Percentiles rank a stretch among this genome's conserved stretches.
Evolutionary conservation across 192 early-diverging fungal genomes (phyloP).

Genomic region (Podila minutissima): DNA sequence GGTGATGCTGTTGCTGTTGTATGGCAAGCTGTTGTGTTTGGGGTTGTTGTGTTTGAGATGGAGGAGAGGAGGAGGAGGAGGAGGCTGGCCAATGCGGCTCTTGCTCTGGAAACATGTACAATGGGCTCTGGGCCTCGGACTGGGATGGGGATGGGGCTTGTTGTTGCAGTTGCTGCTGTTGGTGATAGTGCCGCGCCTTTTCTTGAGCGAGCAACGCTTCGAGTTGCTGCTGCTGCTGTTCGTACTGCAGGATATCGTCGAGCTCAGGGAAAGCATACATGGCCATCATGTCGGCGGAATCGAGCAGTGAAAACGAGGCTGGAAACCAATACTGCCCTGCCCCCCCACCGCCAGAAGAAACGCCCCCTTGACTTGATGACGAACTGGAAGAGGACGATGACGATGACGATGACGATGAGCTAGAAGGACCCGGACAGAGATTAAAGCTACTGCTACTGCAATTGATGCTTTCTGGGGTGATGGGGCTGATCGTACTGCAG

Average conservation of each 20-base stretch:
- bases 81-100: no score
- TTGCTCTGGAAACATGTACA: no score
- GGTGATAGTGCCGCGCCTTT: neutral
- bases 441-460: neutral
- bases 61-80: neutral
- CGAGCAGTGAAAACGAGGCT: neutral
- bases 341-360: no score
- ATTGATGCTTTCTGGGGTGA: neutral
- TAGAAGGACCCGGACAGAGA: neutral
- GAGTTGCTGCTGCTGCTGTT: neutral
- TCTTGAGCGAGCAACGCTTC: neutral
- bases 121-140: no score
- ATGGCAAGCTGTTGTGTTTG: neutral
- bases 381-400: neutral
- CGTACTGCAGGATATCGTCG: neutral
- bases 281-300: constrained; percentile 3
- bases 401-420: neutral
- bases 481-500: neutral
- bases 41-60: neutral
- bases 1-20: neutral
- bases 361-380: neutral
- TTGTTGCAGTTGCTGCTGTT: neutral
- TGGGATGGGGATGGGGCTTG: no score
- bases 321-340: neutral
- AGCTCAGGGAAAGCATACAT: constrained; percentile 1